Conservation (phyloP, 192 early-diverging fungal species). For the Coemansia erecta region DNA sequence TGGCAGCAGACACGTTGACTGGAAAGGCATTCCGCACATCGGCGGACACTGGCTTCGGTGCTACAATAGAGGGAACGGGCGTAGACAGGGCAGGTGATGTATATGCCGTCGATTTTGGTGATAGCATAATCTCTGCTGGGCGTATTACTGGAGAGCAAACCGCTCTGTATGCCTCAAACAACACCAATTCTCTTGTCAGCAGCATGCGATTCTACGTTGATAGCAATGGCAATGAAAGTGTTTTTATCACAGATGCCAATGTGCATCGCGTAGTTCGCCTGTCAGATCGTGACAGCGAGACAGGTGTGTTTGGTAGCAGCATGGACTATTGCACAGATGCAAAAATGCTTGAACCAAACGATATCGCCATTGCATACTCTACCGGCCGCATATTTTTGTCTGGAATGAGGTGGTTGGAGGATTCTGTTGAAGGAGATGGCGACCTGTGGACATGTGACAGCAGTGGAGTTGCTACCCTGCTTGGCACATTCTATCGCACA, state of each 20-base stretch:
- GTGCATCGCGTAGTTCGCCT: slow-evolving; percentile 5
- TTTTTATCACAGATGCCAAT: slow-evolving; percentile 2
- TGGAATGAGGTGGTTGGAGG: slow-evolving; percentile 43
- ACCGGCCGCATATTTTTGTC: slow-evolving; percentile 43
- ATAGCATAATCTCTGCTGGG: neutral
- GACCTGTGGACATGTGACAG: slow-evolving; percentile 55
- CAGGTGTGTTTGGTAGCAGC: slow-evolving; percentile 8
- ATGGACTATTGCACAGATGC: slow-evolving; percentile 32
- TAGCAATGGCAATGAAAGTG: slow-evolving; percentile 1
- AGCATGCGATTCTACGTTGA: slow-evolving; percentile 6
- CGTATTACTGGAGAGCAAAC: slow-evolving; percentile 2
- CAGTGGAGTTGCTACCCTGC: slow-evolving; percentile 28
- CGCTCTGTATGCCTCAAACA: neutral
- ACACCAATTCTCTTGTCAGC: slow-evolving; percentile 1
- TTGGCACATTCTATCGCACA: slow-evolving; percentile 50
- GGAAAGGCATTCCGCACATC: slow-evolving; percentile 1
- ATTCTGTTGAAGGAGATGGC: slow-evolving; percentile 39
- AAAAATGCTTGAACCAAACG: slow-evolving; percentile 53
- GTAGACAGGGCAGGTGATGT: slow-evolving; percentile 4
- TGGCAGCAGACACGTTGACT: neutral
- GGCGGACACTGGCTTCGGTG: neutral
- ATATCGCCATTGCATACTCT: slow-evolving; percentile 46
- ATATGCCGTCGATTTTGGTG: slow-evolving; percentile 5
- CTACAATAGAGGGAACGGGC: slow-evolving; percentile 6
- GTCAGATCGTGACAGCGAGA: neutral